Base-by-base conservation (phyloP, 495 filamentous ascomycete genomes). In the Xylona heveae region DNA sequence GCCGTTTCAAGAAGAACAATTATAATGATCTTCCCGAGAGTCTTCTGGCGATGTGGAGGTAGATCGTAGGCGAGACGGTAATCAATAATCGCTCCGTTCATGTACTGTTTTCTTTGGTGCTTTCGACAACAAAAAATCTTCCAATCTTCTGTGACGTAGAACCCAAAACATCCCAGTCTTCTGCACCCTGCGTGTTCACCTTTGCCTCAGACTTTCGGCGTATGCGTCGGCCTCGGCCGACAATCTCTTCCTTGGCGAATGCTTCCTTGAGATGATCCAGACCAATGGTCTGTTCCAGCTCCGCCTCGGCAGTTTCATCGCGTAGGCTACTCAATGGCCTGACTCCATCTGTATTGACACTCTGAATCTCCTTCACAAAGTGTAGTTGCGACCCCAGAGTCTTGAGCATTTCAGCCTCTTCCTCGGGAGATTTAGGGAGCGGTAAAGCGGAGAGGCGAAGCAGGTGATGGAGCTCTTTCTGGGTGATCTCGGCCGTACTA, bases 391-490 rank as follows among this genome's bases (percentile, higher is more conserved):
- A 70, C 26, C 71, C 59, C 5, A 99, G 62, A 0, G 75, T 80
- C 13, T 62, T 40, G 4, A 88, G 55, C 68, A 92, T 78, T 6
- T 53, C 41, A 0, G 52, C 33, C 41, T 80, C 69, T 42, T 74
- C 66, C 19, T 55, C 61, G 5, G 52, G 41, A 12, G 56, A 60
- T 8, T 57, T 43, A 1, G 88, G 84, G 5, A 61, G 61, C 0
- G 85, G 81, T 0, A 95, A 72, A 19, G 88, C 82, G 5, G 83
- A 92, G 36, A 97, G 71, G 10, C 80, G 77, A 24, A 91, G 73
- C 7, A 99, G 74, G 52, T 94, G 88, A 38, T 67, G 68, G 1
- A 97, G 64, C 44, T 72, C 54, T 36, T 63, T 49, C 4, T 63
- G 52, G 0, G 62, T 62, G 31, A 68, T 44, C 43, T 36, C 47